Base-by-base conservation (phyloP, 2,329 filamentous ascomycete species). In the Exserohilum rostratum region DNA sequence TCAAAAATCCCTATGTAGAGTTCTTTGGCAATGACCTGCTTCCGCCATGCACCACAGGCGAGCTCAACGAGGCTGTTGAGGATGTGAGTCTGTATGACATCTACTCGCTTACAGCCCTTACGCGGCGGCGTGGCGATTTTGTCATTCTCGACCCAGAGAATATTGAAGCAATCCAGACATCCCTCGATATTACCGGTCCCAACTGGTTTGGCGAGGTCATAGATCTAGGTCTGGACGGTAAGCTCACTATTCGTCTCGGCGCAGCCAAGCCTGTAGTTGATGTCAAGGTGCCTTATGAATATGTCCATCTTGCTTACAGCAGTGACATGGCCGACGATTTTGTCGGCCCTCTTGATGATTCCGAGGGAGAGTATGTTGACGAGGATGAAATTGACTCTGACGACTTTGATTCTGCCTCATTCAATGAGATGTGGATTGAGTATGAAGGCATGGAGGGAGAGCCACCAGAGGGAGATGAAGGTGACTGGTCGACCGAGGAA, bases 71-170 rank as follows among this genome's bases (percentile, higher is more conserved):
- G 20, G 57, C 62, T 5, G 63, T 74, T 27, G 80, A 84, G 60
- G 80, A 85, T 35, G 78, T 86, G 22, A 86, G 83, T 53, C 64
- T 86, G 35, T 87, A 87, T 65, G 85, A 87, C 57, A 79, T 87
- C 31, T 76, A 77, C 50, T 78, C 78, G 2, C 80, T 80, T 31
- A 75, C 77, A n/a, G 76, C 76, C 5, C 60, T 86, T 44, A 79
- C 78, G 34, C 77, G 80, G 34, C 72, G 78, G 35, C 72, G 80
- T 55, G 80, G 80, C 6, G 83, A 86, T 63, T 80, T 84, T 50
- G 83, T 85, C 2, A 65, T 85, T 10, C 66, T 86, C 11, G 76
- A 79, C 54, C 64, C 67, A 3, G 53, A 62, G n/a, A 56, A 60
- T 7, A 57, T 64, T 33, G 49, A 67, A 46, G 44, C 51, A 3